Evolutionary conservation across 371 early-diverging fungal species (phyloP), one percentile per base, ranked within the genome.

Genomic region (Rhizopus arrhizus): DNA sequence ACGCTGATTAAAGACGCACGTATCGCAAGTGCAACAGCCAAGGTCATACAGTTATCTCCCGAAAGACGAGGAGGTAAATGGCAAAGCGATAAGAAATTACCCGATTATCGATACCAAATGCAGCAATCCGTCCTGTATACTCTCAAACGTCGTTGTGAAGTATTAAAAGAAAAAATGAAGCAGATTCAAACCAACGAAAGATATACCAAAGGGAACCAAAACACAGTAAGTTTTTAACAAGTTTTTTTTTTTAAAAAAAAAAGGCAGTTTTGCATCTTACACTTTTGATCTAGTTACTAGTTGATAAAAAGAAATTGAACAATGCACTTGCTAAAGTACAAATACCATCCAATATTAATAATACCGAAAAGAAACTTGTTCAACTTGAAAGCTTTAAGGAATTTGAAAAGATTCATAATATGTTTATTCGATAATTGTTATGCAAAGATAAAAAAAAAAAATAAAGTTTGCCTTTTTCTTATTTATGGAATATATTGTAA

Each of bases 81-180:
- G 91, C 78, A 78, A 59, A 83, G 88, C 16, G 69, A 76, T 16
- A 73, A 80, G 62, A 74, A 67, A 12, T 69, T 75, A 32, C 89
- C 91, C 5, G 82, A 84, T 57, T 90, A 84, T 68, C 86, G 86
- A 51, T 86, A 86, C 72, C 86, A 88, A 60, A 74, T 80, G 61
- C 90, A 90, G 59, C 89, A 90, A 70, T 82, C 90, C 12, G 83
- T 86, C 13, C 51, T 88, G 47, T 68, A 81, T 58, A 88, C 86
- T 38, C 74, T 88, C 29, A 83, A 84, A 45, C 77, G 83, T 61
- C 75, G 88, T 48, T 83, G 84, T 59, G 70, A 74, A 33, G 80
- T 80, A 58, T 70, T 88, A 52, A 77, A 79, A 51, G 64, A 73
- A 34, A 76, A 83, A 54, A 59, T 78, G 41, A 58, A 60, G 15